A percentile compares a stretch with the other conserved stretches of the same genome.
Conservation (phyloP, 805 yeast species). For the Hagleromyces aurorensis region DNA sequence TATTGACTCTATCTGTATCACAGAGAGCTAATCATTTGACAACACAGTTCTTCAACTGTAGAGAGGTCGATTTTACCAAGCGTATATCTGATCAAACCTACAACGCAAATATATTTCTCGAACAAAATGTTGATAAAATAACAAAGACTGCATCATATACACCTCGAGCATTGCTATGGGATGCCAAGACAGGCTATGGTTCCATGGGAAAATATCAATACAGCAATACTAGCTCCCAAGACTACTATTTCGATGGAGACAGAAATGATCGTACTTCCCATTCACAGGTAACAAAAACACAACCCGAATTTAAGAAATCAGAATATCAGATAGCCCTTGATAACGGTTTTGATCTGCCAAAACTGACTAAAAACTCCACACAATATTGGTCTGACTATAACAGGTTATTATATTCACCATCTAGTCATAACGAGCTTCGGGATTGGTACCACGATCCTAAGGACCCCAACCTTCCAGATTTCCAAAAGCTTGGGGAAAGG, state of each 20-base stretch:
- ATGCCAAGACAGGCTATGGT: conserved; percentile 70
- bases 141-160: conserved; percentile 50
- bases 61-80: too few relatives aligned
- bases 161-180: conserved; percentile 85
- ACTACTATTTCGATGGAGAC: conserved; percentile 19
- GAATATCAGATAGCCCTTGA: conserved; percentile 63
- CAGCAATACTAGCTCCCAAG: conserved; percentile 23
- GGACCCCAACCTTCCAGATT: conserved; percentile 25
- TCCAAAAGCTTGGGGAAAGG: conserved; percentile 15
- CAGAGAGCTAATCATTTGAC: conserved; percentile 67
- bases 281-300: conserved; percentile 27
- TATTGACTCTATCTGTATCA: conserved; percentile 64
- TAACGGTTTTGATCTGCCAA: conserved; percentile 30
- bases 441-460: conserved; percentile 46
- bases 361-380: conserved; percentile 37
- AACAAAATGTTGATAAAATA: conserved; percentile 33
- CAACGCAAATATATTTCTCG: conserved; percentile 35
- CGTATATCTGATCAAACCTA: conserved; percentile 36
- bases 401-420: conserved; percentile 58
- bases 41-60: conserved; percentile 75
- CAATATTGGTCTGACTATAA: conserved; percentile 77
- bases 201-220: conserved; percentile 50
- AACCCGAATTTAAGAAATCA: conserved; percentile 38
- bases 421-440: conserved; percentile 42
- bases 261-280: conserved; percentile 6